These are phyloP conservation scores for Rhodotorula kratochvilovae DNA, from an alignment of 768 basidiomycete species.

Conservation along the genomic window DNA sequence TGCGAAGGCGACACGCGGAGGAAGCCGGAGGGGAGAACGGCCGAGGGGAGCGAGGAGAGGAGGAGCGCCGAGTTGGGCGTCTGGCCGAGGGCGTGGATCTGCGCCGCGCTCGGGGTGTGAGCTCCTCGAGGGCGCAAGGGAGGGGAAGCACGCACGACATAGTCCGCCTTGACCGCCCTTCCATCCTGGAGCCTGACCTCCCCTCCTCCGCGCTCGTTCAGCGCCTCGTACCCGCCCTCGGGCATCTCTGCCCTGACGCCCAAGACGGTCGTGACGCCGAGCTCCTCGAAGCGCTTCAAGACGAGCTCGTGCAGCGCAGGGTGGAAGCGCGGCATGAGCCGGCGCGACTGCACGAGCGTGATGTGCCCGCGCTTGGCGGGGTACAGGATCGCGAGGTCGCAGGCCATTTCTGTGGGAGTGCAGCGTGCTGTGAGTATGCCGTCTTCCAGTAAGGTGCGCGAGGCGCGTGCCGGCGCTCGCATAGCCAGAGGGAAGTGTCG, in stretches of 20 bases:
- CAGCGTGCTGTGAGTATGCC: not conserved
- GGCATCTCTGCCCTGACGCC: constrained; percentile 49
- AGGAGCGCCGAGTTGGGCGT: constrained; percentile 57
- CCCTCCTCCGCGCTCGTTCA: constrained; percentile 24
- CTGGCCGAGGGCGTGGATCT: constrained; percentile 59
- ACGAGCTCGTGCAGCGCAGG: constrained; percentile 55
- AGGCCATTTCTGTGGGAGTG: constrained; percentile 56
- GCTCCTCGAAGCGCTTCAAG: constrained; percentile 50
- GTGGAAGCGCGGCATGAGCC: constrained; percentile 58
- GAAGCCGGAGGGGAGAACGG: constrained; percentile 48
- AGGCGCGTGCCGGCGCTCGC: too few species aligned
- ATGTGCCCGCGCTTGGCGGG: constrained; percentile 53
- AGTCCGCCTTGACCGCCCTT: constrained; percentile 55
- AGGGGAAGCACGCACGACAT: constrained; percentile 51
- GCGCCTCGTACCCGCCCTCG: constrained; percentile 47
- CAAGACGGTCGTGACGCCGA: constrained; percentile 55
- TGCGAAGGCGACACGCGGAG: constrained; percentile 55
- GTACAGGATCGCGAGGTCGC: constrained; percentile 59
- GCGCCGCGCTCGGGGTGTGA: not conserved
- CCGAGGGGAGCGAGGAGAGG: constrained; percentile 45
- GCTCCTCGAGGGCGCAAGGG: not conserved
- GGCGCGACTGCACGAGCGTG: constrained; percentile 62
- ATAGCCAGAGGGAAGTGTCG: too few species aligned
- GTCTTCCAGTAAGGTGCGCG: not conserved
- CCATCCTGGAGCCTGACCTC: constrained; percentile 56